These are phyloP conservation scores for Fusarium gaditjirri DNA, from an alignment of 2,329 filamentous ascomycete genomes.

Conservation along the genomic window DNA sequence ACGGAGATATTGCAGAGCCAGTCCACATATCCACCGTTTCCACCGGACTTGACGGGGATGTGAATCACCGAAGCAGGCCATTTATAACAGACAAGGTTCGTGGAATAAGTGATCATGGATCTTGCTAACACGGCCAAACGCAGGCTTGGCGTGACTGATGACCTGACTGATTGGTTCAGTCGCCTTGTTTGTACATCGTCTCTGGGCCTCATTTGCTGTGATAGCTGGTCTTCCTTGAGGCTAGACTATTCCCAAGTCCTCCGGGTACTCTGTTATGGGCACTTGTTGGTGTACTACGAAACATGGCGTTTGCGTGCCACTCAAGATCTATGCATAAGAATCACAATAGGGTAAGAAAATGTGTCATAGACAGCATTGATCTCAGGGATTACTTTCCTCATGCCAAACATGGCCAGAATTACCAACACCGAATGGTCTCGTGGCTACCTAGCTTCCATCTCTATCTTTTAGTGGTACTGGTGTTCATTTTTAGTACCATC, in stretches of 20 bases:
- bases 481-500: conserved; percentile 42
- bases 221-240: background rate
- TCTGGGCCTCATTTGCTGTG: background rate
- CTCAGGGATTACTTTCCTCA: background rate
- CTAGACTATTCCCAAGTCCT: background rate
- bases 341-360: background rate
- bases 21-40: conserved; percentile 37
- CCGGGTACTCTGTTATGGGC: background rate
- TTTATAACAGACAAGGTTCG: conserved; percentile 10
- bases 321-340: background rate
- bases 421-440: conserved; percentile 1
- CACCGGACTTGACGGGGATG: conserved; percentile 34
- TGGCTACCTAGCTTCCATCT: conserved; percentile 1
- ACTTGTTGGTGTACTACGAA: background rate
- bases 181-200: background rate
- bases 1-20: conserved; percentile 14
- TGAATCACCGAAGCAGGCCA: conserved; percentile 26
- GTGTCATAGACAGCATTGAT: conserved; percentile 3
- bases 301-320: conserved; percentile 9
- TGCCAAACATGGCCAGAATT: background rate
- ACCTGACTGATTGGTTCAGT: conserved; percentile 28
- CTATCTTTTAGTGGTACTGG: conserved; percentile 5
- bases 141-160: conserved; percentile 24
- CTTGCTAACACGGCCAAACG: conserved; percentile 21
- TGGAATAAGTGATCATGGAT: background rate